phyloP scores from a whole-genome alignment of 352 stramenopile genomes.

The Elongisporangium senticosum region DNA sequence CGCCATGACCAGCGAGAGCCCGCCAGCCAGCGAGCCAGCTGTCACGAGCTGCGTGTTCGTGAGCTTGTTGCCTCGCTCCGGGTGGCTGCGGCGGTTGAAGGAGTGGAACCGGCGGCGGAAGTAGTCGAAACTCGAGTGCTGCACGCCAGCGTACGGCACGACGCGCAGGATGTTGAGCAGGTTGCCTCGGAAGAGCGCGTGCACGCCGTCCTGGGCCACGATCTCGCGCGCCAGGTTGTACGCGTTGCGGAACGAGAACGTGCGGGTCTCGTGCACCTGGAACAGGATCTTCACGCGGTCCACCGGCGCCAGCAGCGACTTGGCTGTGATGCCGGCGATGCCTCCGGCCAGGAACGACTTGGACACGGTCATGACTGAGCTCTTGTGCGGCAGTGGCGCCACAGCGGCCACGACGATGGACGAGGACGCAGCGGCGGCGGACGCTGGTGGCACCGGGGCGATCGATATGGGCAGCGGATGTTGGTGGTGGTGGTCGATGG shows the following conservation, averaged over 20 bases:
- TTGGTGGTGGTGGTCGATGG: neutral
- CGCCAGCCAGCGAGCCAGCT: slow-evolving; percentile 65
- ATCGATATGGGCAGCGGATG: neutral
- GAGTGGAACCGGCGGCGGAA: slow-evolving; percentile 76
- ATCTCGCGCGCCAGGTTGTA: slow-evolving; percentile 53
- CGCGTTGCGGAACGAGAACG: slow-evolving; percentile 75
- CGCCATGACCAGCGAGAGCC: slow-evolving; percentile 61
- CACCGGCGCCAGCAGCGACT: slow-evolving; percentile 65
- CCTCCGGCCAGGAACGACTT: slow-evolving; percentile 82
- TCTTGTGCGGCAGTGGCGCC: slow-evolving; percentile 16
- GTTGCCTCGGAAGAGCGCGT: slow-evolving; percentile 65
- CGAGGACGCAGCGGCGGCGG: neutral
- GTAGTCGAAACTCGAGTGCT: slow-evolving; percentile 84
- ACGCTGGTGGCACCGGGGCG: neutral
- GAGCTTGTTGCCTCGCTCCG: slow-evolving; percentile 47
- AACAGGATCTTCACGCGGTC: slow-evolving; percentile 86
- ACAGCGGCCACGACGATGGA: slow-evolving; percentile 8
- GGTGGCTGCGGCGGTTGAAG: slow-evolving; percentile 55
- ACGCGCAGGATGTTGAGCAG: slow-evolving; percentile 78
- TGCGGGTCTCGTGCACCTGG: slow-evolving; percentile 67
- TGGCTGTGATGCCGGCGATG: slow-evolving; percentile 66
- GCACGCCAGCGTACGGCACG: slow-evolving; percentile 69
- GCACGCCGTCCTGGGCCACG: slow-evolving; percentile 64
- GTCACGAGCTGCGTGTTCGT: slow-evolving; percentile 72
- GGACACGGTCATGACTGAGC: slow-evolving; percentile 60